Conservation (phyloP, 208 protist genomes). For the Blastocrithidia nonstop region DNA sequence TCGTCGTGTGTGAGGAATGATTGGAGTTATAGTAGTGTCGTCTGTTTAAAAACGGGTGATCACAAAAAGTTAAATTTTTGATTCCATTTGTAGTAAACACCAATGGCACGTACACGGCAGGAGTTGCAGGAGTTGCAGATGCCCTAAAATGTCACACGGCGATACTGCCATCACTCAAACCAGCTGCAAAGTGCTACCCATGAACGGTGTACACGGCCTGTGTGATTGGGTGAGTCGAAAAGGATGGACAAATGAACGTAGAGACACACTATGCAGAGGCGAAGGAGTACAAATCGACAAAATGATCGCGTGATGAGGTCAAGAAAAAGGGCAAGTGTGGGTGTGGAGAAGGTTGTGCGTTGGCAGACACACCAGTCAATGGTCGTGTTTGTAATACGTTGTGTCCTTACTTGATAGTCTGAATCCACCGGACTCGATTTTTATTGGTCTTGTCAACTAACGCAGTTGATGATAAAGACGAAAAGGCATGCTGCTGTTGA, state of each 20-base stretch:
- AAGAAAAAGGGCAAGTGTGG: conserved; percentile 76
- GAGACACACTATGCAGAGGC: conserved; percentile 48
- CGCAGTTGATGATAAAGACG: no score
- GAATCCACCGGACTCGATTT: no score
- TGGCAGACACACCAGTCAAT: conserved; percentile 9
- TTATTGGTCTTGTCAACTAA: no score
- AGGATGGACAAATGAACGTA: conserved; percentile 21
- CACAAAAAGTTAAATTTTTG: no score
- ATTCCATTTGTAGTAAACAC: no score
- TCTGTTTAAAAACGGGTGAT: no score
- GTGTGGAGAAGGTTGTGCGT: conserved; percentile 29
- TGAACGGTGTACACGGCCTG: conserved; percentile 35
- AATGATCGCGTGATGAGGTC: conserved; percentile 27
- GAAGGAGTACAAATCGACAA: conserved; percentile 71
- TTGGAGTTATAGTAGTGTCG: no score
- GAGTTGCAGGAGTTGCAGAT: no score
- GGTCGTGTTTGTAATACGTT: conserved; percentile 19
- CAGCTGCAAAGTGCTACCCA: conserved; percentile 50
- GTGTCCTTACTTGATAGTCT: conserved; percentile 6
- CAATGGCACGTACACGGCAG: no score
- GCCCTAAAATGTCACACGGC: conserved; percentile 44
- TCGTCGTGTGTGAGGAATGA: no score
- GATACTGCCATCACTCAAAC: conserved; percentile 59
- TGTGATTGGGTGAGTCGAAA: not conserved
- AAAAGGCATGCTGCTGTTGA: conserved; percentile 12